Conservation (phyloP, 352 stramenopile species). For the Phytophthora citrophthora region DNA sequence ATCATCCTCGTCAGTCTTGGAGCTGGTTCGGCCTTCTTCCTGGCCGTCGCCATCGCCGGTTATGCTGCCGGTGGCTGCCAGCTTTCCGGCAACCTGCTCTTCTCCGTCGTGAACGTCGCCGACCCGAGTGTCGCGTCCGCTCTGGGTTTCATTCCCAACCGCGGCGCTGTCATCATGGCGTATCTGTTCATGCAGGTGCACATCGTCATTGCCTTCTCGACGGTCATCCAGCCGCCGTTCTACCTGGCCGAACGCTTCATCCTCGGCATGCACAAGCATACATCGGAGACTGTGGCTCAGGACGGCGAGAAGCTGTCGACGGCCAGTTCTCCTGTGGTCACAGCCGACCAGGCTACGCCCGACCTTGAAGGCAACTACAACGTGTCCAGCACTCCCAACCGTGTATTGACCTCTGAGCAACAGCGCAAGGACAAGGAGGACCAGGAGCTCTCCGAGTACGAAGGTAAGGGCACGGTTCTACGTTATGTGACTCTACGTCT, state of each 20-base stretch:
- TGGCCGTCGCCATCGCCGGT: constrained; percentile 43
- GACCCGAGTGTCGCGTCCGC: constrained; percentile 25
- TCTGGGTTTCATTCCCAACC: constrained; percentile 32
- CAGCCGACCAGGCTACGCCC: constrained; percentile 7
- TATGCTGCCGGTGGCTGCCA: constrained; percentile 50
- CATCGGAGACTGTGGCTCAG: not conserved
- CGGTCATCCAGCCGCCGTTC: constrained; percentile 49
- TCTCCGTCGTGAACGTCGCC: constrained; percentile 39
- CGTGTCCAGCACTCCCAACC: constrained; percentile 9
- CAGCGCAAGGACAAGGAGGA: constrained; percentile 28
- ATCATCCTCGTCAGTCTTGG: constrained; percentile 47
- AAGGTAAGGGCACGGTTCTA: constrained; percentile 14
- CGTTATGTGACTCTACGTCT: constrained; percentile 40
- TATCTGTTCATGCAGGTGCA: constrained; percentile 52
- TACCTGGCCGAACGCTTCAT: constrained; percentile 52
- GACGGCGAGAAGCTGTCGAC: constrained; percentile 33
- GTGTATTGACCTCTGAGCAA: constrained; percentile 7
- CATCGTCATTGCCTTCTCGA: constrained; percentile 52
- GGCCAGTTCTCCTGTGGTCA: not conserved
- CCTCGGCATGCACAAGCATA: constrained; percentile 45
- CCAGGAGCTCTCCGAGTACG: constrained; percentile 28
- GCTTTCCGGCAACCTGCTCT: constrained; percentile 44
- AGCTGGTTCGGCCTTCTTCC: constrained; percentile 49
- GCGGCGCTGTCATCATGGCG: constrained; percentile 38
- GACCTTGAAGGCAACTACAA: constrained; percentile 41